These are phyloP conservation scores for Penicillium salamii DNA, from an alignment of 495 filamentous ascomycete genomes.

Conservation along the genomic window DNA sequence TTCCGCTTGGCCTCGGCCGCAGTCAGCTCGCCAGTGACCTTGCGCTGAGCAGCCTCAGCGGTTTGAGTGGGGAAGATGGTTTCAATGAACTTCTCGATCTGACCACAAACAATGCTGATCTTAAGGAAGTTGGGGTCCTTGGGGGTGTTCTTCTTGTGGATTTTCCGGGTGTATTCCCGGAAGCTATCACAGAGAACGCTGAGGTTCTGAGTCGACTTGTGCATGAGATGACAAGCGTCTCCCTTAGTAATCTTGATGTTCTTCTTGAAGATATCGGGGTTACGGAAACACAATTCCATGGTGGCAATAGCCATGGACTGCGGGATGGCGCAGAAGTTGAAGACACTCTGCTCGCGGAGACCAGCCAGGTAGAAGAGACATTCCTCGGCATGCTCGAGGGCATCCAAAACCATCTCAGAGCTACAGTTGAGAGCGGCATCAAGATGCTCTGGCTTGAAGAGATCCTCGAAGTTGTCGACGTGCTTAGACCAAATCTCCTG, in stretches of 20 bases:
- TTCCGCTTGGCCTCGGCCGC: constrained; percentile 44
- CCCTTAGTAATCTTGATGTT: constrained; percentile 98
- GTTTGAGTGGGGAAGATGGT: constrained; percentile 80
- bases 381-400: constrained; percentile 83
- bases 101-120: constrained; percentile 86
- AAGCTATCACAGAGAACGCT: constrained; percentile 76
- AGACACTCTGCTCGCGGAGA: constrained; percentile 94
- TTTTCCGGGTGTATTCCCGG: constrained; percentile 68
- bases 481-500: constrained; percentile 95
- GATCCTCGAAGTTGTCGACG: constrained; percentile 81
- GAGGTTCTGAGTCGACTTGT: constrained; percentile 87
- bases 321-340: constrained; percentile 99
- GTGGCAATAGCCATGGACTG: constrained; percentile 98
- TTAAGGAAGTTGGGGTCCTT: constrained; percentile 90
- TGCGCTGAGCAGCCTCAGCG: constrained; percentile 44
- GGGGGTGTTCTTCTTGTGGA: constrained; percentile 93
- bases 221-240: constrained; percentile 87
- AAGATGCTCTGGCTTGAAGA: constrained; percentile 78
- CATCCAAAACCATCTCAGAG: constrained; percentile 91
- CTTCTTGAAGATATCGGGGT: constrained; percentile 79
- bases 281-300: constrained; percentile 84
- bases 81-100: constrained; percentile 98
- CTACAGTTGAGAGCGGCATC: constrained; percentile 82
- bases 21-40: constrained; percentile 35
- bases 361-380: constrained; percentile 97